Percentiles rank a stretch among this genome's conserved stretches.
These are phyloP conservation scores for Thymus mandschuricus DNA, from an alignment of 257 asterid genomes.

Conservation along the genomic window DNA sequence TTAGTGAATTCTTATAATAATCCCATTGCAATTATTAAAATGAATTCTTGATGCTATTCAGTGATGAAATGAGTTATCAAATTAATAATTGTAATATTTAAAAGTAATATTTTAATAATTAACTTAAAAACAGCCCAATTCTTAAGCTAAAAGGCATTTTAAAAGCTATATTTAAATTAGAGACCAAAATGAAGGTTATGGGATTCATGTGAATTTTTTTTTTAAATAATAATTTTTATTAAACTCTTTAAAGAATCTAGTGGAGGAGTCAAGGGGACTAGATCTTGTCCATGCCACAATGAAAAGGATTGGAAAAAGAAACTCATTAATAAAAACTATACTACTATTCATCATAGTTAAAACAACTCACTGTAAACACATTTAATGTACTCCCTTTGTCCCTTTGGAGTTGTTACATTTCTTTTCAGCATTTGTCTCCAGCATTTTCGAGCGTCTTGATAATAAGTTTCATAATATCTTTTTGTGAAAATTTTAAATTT, in stretches of 20 bases:
- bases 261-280: conserved; percentile 59
- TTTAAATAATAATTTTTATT: background rate
- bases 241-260: conserved; percentile 35
- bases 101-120: no score
- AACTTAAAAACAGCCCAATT: no score
- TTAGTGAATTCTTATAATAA: background rate
- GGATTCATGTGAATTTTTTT: conserved; percentile 20
- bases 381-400: no score
- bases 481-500: no score
- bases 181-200: background rate
- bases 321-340: background rate
- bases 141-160: no score
- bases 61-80: no score
- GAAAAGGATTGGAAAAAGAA: conserved; percentile 14
- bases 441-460: no score
- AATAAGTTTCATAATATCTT: no score
- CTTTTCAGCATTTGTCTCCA: no score
- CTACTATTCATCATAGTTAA: background rate
- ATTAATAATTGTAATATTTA: no score
- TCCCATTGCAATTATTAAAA: background rate
- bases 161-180: no score
- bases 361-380: background rate
- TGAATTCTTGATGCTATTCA: background rate
- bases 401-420: no score
- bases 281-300: conserved; percentile 40